Conservation (phyloP, 2,329 filamentous ascomycete species). For the Fusarium sp. region DNA sequence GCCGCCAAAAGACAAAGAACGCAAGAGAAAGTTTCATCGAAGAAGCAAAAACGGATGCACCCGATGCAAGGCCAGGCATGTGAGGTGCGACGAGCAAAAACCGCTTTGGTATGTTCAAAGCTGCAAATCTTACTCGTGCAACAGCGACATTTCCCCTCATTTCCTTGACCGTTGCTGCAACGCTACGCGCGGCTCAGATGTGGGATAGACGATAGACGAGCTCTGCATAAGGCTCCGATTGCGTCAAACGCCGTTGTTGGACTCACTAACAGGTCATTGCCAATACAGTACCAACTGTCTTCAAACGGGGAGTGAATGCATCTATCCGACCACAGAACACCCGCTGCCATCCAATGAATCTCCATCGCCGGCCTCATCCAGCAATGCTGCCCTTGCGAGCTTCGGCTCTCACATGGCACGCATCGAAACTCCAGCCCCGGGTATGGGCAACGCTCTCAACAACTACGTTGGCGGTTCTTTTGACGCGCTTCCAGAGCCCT, state of each 20-base stretch:
- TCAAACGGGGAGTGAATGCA: constrained; percentile 59
- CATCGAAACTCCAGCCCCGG: constrained; percentile 32
- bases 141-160: constrained; percentile 28
- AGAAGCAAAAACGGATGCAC: constrained; percentile 55
- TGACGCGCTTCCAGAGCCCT: constrained; percentile 49
- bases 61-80: constrained; percentile 57
- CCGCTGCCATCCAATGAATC: constrained; percentile 45
- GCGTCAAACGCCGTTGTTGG: constrained; percentile 20
- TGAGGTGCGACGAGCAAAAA: constrained; percentile 60
- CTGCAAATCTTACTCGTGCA: constrained; percentile 25
- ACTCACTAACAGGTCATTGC: constrained; percentile 40
- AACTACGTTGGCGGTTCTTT: constrained; percentile 52
- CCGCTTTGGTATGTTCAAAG: constrained; percentile 58
- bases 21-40: constrained; percentile 55
- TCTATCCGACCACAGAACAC: constrained; percentile 50
- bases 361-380: constrained; percentile 35
- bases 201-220: constrained; percentile 43
- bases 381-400: constrained; percentile 24
- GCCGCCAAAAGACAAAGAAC: constrained; percentile 53
- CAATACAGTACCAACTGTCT: constrained; percentile 59
- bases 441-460: constrained; percentile 41
- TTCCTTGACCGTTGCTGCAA: constrained; percentile 35
- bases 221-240: constrained; percentile 36
- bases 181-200: constrained; percentile 36
- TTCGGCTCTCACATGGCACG: constrained; percentile 32